Conservation (phyloP, 805 yeast genomes). For the Pichia membranifaciens region DNA sequence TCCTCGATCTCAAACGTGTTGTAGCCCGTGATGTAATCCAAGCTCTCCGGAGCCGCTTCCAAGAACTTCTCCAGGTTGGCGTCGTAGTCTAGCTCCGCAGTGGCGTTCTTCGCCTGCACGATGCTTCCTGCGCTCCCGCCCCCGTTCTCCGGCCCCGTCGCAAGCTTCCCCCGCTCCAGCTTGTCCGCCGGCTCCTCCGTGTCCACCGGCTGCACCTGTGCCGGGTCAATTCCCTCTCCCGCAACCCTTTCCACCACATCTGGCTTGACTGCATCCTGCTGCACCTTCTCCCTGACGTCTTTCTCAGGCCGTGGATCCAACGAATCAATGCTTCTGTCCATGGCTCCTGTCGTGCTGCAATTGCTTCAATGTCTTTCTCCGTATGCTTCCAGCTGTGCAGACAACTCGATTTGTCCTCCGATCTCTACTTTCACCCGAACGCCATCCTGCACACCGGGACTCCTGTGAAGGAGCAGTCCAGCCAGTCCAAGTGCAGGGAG, state of each 20-base stretch:
- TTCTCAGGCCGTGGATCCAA: not conserved
- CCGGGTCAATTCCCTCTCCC: not conserved
- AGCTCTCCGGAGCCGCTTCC: slow-evolving; percentile 29
- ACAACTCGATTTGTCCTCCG: no score
- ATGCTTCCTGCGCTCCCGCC: not conserved
- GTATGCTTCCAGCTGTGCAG: not conserved
- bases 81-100: not conserved
- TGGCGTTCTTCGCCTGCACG: not conserved
- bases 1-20: slow-evolving; percentile 37
- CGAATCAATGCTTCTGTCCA: slow-evolving; percentile 1
- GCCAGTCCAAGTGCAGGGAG: no score
- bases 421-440: no score
- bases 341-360: not conserved
- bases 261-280: not conserved
- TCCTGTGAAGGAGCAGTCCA: no score
- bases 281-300: not conserved
- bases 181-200: no score
- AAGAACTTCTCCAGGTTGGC: slow-evolving; percentile 19
- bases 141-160: no score
- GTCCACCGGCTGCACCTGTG: no score
- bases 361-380: not conserved
- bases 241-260: not conserved
- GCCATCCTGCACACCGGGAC: no score
- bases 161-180: no score
- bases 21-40: slow-evolving; percentile 26